Base-by-base conservation (phyloP, 2,329 filamentous ascomycete genomes). In the Phyllosticta ampelicida region DNA sequence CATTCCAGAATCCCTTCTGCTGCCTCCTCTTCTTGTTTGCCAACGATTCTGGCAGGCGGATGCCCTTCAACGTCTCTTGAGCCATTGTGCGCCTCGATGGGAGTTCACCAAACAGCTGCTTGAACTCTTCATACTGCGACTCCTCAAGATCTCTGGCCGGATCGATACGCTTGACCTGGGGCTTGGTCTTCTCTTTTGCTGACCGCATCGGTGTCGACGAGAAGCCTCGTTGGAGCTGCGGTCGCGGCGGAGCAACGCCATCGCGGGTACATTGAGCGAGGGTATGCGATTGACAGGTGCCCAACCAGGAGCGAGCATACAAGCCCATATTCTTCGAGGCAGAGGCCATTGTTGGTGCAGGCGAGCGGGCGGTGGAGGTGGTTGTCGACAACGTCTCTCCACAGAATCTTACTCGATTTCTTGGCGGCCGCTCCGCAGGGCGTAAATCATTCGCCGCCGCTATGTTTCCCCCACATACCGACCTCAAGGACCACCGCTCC, bases 1-100 rank as follows among this genome's bases (percentile, higher is more conserved):
- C 70, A 8, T 65, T 66, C 70, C 70, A 73, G 65, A 72, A 73
- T 0, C 70, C 71, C 0, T 53, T 50, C n/a, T 44, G 36, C 36
- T 44, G 11, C 8, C 58, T 61, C 6, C 48, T 26, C 26, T 62
- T 63, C 44, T 18, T 19, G 52, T 19, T 30, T 21, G 36, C 36
- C 36, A 44, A n/a, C 16, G 36, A 44, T 20, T 48, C 11, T 10
- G 48, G 19, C 13, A 49, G 57, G 18, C 55, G 53, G 18, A 55
- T 23, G 21, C 36, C 36, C 36, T 44, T 44, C 36, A 44, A 44
- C 6, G 49, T 26, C 16, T 51, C 36, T n/a, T 44, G 36, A 18
- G 36, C 11, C 36, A 44, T 44, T 44, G 36, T 44, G 13, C 36
- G 36, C 13, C 36, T 44, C 29, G 52, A 55, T 11, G 57, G 57